A percentile compares a stretch with the other conserved stretches of the same genome.
Evolutionary conservation across 495 filamentous ascomycete species (phyloP).

Genomic region (Chaetomium cochliodes): DNA sequence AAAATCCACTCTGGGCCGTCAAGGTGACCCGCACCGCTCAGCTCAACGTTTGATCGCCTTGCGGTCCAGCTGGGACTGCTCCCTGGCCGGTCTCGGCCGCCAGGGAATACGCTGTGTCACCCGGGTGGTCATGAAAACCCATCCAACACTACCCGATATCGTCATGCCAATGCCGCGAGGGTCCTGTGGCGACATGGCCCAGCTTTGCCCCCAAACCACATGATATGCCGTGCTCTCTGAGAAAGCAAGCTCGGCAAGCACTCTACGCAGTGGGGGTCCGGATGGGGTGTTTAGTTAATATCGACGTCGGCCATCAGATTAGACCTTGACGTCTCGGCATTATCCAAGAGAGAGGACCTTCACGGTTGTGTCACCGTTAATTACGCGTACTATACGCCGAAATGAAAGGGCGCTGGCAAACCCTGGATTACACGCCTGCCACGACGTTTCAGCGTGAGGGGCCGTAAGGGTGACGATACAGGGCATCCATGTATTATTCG

Average conservation of each 20-base stretch:
- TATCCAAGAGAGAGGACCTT: background rate
- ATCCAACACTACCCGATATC: background rate
- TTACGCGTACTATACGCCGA: constrained; percentile 4
- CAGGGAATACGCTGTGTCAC: too few species aligned
- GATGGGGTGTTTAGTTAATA: constrained; percentile 1
- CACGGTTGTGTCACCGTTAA: background rate
- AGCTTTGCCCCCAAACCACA: background rate
- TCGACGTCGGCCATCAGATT: background rate
- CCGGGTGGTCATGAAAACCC: background rate
- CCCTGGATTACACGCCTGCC: constrained; percentile 7
- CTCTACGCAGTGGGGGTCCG: background rate
- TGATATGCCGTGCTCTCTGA: background rate
- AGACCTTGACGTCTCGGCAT: background rate
- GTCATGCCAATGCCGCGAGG: background rate
- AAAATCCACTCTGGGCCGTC: background rate
- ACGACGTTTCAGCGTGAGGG: constrained; percentile 6
- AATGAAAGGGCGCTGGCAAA: constrained; percentile 11
- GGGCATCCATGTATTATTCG: constrained; percentile 1
- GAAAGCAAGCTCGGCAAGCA: too few species aligned
- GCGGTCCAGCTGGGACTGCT: background rate
- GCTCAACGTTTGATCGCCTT: constrained; percentile 10
- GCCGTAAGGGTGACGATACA: background rate
- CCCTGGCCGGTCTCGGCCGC: background rate
- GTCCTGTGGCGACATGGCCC: constrained; percentile 2
- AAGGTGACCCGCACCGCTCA: constrained; percentile 4